Base-by-base conservation (phyloP, 2,329 filamentous ascomycete genomes). In the Pseudogymnoascus sp. region DNA sequence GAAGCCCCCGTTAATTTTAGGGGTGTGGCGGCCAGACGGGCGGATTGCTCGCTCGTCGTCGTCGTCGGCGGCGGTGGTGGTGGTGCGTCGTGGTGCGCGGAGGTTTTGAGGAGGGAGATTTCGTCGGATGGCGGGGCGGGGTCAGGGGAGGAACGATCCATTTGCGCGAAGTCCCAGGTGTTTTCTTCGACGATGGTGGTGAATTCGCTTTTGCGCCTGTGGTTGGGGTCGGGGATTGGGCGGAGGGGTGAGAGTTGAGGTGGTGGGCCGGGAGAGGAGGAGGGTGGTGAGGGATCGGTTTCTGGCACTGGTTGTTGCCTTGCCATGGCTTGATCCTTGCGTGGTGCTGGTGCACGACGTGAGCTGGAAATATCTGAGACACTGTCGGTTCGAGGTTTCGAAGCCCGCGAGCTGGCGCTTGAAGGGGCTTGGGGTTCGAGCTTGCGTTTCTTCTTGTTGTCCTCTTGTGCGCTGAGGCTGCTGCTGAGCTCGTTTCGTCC, bases 151-250 rank as follows among this genome's bases (percentile, higher is more conserved):
- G 74, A 63, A 4, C 74, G 68, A 16, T 73, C 66, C 62, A 76
- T 68, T 65, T 74, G 73, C 0, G 72, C 71, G 1, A 80, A 68
- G 13, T 82, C 79, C 67, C 74, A 75, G 0, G 76, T 77, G 24
- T 78, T 79, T 64, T 83, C 81, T 66, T 83, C 80, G 1, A 77
- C 64, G 29, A 80, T 80, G 1, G 79, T 77, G 0, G 75, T 75
- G 65, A 79, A 80, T 11, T 79, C 76, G 6, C 76, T 76, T 1
- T 72, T 73, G 1, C 64, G 65, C 26, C 67, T 74, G 65, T 59
- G 72, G 64, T 71, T 69, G 14, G 37, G 37, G 14, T 67, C 62
- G 65, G 70, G 64, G 38, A 68, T 71, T 35, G 77, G 72, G 66
- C 64, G 70, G 0, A 87, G 74, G 1, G 84, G 83, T 78, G 80